Evolutionary conservation across 225 moss, liverwort and hornwort species (phyloP), one percentile per base, ranked within the genome.

Genomic region (Pseudisothecium myosuroides): DNA sequence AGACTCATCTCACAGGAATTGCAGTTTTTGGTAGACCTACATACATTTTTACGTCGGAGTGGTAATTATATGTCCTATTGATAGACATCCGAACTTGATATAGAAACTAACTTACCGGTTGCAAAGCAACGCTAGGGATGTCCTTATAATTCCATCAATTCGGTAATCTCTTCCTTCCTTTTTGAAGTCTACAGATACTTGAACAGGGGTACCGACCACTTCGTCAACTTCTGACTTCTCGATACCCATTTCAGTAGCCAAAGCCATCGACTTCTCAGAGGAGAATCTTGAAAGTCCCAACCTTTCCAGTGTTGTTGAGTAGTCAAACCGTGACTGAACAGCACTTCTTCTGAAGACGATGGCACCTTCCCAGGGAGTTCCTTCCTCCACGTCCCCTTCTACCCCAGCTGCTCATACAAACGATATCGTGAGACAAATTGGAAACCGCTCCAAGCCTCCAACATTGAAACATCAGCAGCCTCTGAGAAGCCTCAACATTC

Each of bases 301-400:
- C 85, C 96, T 94, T 87, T 99, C 98, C 85, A 99, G 92, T 55
- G 96, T 96, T 43, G 96, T 97, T 47, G 81, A 89, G 89, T 94
- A 96, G 41, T 94, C 95, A 80, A 94, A 94, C 84, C 93, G 95
- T 56, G 92, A 92, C 81, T 91, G 90, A 32, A 87, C 71, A 85
- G 92, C 93, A 83, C 95, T 96, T 89, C 96, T 94, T 89, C 93
- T 94, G 90, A 97, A 99, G 15, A 95, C 64, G 10, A 99, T 85
- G 49, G 96, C 96, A 59, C 98, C 96, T 83, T 95, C 91, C 97
- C 97, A 98, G 43, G 96, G 96, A 88, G 82, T 85, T 52, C 85
- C 90, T 93, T 93, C 91, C 83, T 94, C 94, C 77, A 88, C 90
- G 45, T 90, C 93, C 79, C 79, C 92, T 77, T 92, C 91, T 56